Evolutionary conservation across 2,329 filamentous ascomycete genomes (phyloP).

Genomic region (Atkinsonella texensis): DNA sequence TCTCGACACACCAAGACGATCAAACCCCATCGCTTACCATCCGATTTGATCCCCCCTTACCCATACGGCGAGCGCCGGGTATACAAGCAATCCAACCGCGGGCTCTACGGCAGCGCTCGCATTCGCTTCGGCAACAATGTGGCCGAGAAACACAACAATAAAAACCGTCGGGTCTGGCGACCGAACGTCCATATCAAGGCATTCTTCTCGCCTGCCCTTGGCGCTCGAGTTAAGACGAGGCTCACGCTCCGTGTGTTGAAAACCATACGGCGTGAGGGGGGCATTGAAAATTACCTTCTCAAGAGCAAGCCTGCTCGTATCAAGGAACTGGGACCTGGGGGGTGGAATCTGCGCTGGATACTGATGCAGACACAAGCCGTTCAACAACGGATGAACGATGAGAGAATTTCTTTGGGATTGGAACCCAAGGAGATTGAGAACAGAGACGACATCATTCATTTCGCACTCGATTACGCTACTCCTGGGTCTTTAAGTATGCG

Average conservation of each 20-base stretch:
- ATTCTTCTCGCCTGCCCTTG: conserved; percentile 52
- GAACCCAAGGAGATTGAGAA: conserved; percentile 24
- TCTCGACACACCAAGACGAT: conserved; percentile 27
- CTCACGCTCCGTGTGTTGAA: conserved; percentile 58
- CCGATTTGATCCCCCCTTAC: conserved; percentile 49
- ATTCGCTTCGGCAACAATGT: conserved; percentile 75
- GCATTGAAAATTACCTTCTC: conserved; percentile 83
- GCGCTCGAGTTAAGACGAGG: conserved; percentile 51
- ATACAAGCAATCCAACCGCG: conserved; percentile 72
- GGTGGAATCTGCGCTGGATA: conserved; percentile 83
- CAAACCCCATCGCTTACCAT: conserved; percentile 31
- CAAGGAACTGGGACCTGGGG: conserved; percentile 76
- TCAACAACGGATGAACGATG: conserved; percentile 49
- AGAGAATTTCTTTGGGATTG: conserved; percentile 57
- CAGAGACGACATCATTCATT: conserved; percentile 26
- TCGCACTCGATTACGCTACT: conserved; percentile 30
- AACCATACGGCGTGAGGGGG: conserved; percentile 73
- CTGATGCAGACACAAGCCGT: conserved; percentile 67
- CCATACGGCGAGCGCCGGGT: conserved; percentile 57
- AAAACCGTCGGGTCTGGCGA: conserved; percentile 61
- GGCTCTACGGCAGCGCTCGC: conserved; percentile 57
- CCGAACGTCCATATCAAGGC: conserved; percentile 62
- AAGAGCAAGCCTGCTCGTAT: conserved; percentile 67
- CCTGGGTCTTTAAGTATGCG: conserved; percentile 25
- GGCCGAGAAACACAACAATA: conserved; percentile 55